A percentile compares a stretch with the other conserved stretches of the same genome.
Evolutionary conservation across 495 filamentous ascomycete species (phyloP).

Genomic region (Aspergillus nanangensis): DNA sequence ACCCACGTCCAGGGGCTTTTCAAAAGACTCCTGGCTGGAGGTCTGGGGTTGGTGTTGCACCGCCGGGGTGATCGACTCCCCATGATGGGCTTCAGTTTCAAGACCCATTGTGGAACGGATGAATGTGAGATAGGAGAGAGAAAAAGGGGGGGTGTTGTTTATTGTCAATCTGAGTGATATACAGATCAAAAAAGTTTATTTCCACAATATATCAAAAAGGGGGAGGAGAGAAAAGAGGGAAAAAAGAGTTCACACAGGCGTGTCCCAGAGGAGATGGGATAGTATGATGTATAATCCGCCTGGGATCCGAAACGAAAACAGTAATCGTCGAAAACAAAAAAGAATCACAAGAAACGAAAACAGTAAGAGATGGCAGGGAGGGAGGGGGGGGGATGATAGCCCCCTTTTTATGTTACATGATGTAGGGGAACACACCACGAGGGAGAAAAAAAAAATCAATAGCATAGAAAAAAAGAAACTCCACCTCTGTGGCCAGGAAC

Average conservation of each 20-base stretch:
- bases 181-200: too few species aligned
- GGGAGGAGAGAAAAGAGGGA: too few species aligned
- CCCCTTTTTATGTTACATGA: constrained; percentile 8
- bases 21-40: constrained; percentile 20
- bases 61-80: constrained; percentile 35
- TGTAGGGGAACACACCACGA: constrained; percentile 1
- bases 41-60: constrained; percentile 16
- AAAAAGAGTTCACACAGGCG: background rate
- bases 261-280: too few species aligned
- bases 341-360: background rate
- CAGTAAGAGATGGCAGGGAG: background rate
- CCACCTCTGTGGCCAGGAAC: background rate
- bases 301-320: too few species aligned
- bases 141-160: background rate
- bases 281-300: too few species aligned
- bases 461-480: background rate
- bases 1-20: constrained; percentile 21
- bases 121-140: background rate
- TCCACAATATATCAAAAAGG: too few species aligned
- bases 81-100: constrained; percentile 31
- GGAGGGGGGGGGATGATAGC: background rate
- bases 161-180: background rate
- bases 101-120: constrained; percentile 23
- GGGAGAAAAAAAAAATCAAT: background rate
- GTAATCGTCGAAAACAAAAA: background rate